A percentile compares a stretch with the other conserved stretches of the same genome.
These are phyloP conservation scores for Verbena officinalis DNA, from an alignment of 257 asterid genomes.

Conservation along the genomic window DNA sequence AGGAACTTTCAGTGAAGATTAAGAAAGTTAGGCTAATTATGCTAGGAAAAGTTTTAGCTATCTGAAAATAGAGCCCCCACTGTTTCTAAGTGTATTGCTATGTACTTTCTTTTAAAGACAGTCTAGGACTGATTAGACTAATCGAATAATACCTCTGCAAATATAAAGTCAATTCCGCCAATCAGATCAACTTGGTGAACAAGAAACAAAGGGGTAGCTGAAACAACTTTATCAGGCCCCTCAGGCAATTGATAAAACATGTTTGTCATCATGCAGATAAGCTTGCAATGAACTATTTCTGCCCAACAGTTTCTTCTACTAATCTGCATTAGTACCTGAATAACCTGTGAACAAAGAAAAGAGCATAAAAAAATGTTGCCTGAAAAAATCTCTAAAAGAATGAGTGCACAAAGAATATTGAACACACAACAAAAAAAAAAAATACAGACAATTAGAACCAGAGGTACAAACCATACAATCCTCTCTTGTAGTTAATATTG, in stretches of 20 bases:
- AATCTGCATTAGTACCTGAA: constrained; percentile 74
- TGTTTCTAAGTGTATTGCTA: constrained; percentile 15
- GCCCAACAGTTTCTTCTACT: constrained; percentile 96
- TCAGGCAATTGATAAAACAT: constrained; percentile 88
- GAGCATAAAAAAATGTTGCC: not conserved
- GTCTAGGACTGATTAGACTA: constrained; percentile 23
- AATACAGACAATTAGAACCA: not conserved
- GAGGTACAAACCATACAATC: too few species aligned
- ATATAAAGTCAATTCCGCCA: constrained; percentile 92
- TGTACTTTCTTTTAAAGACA: constrained; percentile 24
- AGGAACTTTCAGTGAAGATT: not conserved
- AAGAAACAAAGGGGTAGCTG: constrained; percentile 72
- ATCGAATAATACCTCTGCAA: constrained; percentile 71
- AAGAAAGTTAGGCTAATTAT: not conserved
- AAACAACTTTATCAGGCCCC: constrained; percentile 59
- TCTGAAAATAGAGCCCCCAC: constrained; percentile 12
- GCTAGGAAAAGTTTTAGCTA: constrained; percentile 3
- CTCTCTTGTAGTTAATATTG: not conserved
- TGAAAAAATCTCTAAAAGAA: constrained; percentile 1
- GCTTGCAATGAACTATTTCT: constrained; percentile 92
- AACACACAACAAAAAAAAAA: not conserved
- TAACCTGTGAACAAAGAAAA: constrained; percentile 60
- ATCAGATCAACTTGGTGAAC: constrained; percentile 88
- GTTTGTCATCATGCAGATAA: constrained; percentile 89
- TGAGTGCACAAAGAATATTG: not conserved